These are phyloP conservation scores for Tetracentron sinense DNA, from an alignment of 164 flowering plant species.

Conservation along the genomic window DNA sequence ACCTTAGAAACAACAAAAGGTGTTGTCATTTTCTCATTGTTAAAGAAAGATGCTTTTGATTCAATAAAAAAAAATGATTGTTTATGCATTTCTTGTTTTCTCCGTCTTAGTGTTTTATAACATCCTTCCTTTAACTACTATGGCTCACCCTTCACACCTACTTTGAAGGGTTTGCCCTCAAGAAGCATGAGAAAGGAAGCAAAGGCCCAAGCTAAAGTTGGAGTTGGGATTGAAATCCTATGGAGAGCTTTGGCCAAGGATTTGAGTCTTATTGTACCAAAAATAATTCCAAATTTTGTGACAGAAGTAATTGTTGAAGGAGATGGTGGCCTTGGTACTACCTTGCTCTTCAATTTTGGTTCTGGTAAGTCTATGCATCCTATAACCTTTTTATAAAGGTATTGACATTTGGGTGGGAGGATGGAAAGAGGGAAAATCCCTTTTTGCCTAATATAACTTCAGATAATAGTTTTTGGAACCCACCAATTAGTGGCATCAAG, in stretches of 20 bases:
- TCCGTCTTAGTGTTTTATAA: no score
- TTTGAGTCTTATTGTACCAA: constrained; percentile 17
- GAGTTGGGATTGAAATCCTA: constrained; percentile 26
- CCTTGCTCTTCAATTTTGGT: constrained; percentile 31
- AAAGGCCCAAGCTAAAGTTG: constrained; percentile 20
- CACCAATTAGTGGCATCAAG: no score
- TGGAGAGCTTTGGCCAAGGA: constrained; percentile 33
- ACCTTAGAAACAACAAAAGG: no score
- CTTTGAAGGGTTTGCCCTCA: not conserved
- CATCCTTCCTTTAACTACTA: no score
- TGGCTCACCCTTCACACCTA: no score
- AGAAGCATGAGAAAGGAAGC: constrained; percentile 22
- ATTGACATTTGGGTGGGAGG: no score
- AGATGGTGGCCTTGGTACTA: constrained; percentile 47
- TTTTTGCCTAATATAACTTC: no score
- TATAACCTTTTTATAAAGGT: not conserved
- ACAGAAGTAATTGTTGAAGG: constrained; percentile 33
- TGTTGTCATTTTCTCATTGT: not conserved
- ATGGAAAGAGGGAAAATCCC: no score
- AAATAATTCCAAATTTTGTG: constrained; percentile 26
- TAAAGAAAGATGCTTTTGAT: not conserved
- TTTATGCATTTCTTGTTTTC: no score
- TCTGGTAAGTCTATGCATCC: constrained; percentile 20
- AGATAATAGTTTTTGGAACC: no score
- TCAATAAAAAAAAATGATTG: no score